Percentiles rank a stretch among this genome's conserved stretches.
These are phyloP conservation scores for Cordyceps pruinosa DNA, from an alignment of 2,329 filamentous ascomycete genomes.

Conservation along the genomic window DNA sequence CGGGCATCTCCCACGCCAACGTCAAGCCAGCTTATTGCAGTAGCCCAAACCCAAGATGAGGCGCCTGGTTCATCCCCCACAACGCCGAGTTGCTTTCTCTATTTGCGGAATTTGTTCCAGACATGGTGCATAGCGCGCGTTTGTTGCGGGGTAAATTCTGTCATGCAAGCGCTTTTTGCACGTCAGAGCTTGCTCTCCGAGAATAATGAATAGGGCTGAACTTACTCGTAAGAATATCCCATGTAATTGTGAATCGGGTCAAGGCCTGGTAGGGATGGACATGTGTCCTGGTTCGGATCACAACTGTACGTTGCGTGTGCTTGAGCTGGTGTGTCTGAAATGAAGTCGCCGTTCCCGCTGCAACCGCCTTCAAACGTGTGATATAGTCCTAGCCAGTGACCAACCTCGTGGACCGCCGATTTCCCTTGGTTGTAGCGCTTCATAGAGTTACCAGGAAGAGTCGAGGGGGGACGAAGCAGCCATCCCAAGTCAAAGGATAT, in stretches of 20 bases:
- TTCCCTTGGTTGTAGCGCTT: background rate
- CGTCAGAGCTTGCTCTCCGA: background rate
- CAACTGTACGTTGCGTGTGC: background rate
- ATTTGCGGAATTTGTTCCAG: background rate
- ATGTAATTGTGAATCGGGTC: background rate
- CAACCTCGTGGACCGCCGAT: background rate
- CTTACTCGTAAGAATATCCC: background rate
- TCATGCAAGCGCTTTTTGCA: background rate
- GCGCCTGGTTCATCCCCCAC: no score
- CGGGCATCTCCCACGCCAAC: no score
- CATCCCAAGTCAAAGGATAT: background rate
- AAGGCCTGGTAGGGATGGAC: background rate
- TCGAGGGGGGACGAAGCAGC: background rate
- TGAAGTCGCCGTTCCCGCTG: background rate
- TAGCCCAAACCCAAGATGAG: no score
- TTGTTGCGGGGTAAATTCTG: background rate
- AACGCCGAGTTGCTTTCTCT: no score
- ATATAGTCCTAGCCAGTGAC: background rate
- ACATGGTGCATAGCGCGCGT: background rate
- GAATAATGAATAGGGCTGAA: background rate
- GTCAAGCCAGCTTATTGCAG: no score
- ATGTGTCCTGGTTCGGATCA: background rate
- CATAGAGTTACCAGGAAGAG: background rate
- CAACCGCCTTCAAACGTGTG: background rate
- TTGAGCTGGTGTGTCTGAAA: background rate